Base-by-base conservation (phyloP, 805 yeast genomes). In the Pichia exigua region DNA sequence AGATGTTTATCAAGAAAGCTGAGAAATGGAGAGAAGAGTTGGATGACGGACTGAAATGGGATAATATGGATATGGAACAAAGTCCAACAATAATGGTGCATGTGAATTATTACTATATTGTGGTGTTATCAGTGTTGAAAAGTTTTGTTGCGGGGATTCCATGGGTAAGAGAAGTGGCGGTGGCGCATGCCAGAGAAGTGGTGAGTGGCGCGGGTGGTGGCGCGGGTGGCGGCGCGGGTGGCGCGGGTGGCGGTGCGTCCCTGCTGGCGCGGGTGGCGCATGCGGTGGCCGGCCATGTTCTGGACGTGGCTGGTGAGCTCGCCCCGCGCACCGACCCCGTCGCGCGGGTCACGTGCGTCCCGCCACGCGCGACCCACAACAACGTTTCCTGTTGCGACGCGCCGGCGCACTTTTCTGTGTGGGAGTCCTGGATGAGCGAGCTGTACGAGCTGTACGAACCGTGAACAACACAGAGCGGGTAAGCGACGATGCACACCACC, bases 101-200 rank as follows among this genome's bases (percentile, higher is more conserved):
- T 45, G 69, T 79, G 59, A 79, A 77, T 58, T 79, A 78, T 58
- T 82, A 81, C 61, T 82, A 81, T 59, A 74, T 82, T 44, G 74
- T 79, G 2, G 63, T 77, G 18, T 66, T 82, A n/a, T 80, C 39
- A n/a, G 39, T 35, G 10, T 35, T n/a, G 39, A 35, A 35, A 11
- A n/a, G 12, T 8, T 35, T 35, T 35, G 20, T 35, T 17, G 39
- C 2, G 2, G 20, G 6, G 10, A 3, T 9, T 2, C 18, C 17
- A 10, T 17, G 39, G 18, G 20, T 35, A 9, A n/a, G 20, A 3
- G 3, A 5, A 2, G 11, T 35, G 39, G 17, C 20, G 4, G 39
- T 35, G 39, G 39, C 39, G 39, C 39, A 35, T 35, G 39, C 39
- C 11, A n/a, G 20, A 7, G 39, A 35, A 9, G 39, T 35, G 9